Base-by-base conservation (phyloP, 495 filamentous ascomycete species). In the Aspergillus campestris region DNA sequence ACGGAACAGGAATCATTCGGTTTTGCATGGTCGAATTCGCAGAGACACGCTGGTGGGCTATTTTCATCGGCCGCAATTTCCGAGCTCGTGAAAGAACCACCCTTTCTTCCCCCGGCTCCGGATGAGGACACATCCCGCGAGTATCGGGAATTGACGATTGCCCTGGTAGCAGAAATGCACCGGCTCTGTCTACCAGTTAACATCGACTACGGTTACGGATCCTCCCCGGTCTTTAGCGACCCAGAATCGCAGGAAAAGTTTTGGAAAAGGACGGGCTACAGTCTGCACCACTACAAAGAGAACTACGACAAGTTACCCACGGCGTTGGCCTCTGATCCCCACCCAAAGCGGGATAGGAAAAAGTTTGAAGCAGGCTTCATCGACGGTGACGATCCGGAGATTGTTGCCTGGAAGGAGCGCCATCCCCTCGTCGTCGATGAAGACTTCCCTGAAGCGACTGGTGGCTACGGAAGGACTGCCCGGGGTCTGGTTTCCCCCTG, bases 21-120 rank as follows among this genome's bases (percentile, higher is more conserved):
- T 6, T 47, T 43, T 38, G 51, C 47, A n/a, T 54, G 51, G 47
- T 50, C 51, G 2, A 34, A 46, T n/a, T 54, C 46, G 28, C 51
- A 54, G 34, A 24, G 46, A 8, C 42, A 54, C 29, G 47, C 51
- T 8, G 51, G 42, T 7, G 51, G 46, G 13, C 43, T 54, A 5
- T 49, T 48, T 47, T 43, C 47, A 24, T 31, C 51, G 12, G 47
- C 51, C 3, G 31, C 47, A 27, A 39, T 43, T 12, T 9, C 33
- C 7, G 41, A 50, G 30, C 32, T 50, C 4, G 6, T 46, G 3
- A 38, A 50, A 30, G 42, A 50, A 24, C 42, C 42, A n/a, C 4
- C 10, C 24, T n/a, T 14, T 10, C 32, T 54, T 0, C 50, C 45
- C 3, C 11, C 34, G 15, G 45, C 35, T 41, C 35, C 40, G 7